Conservation (phyloP, 257 asterid genomes). For the Anisodus acutangulus region DNA sequence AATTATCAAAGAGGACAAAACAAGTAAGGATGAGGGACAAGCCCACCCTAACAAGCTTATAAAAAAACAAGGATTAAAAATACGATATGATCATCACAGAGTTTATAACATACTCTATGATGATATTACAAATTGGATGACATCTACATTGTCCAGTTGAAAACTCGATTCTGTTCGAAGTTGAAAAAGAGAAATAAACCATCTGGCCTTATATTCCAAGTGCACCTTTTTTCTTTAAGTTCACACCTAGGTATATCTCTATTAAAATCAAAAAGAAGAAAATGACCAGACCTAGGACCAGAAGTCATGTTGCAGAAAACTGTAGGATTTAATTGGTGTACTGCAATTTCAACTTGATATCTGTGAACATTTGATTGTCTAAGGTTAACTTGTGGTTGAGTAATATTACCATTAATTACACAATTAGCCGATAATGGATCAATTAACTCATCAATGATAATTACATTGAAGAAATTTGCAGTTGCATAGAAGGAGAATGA, state of each 20-base stretch:
- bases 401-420: neutral
- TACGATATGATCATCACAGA: neutral
- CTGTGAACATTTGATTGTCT: neutral
- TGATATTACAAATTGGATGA: neutral
- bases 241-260: constrained; percentile 15
- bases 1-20: too few relatives aligned
- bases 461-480: neutral
- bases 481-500: neutral
- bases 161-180: neutral
- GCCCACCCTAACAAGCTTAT: too few relatives aligned
- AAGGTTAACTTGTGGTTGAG: neutral
- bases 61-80: neutral
- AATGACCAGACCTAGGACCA: neutral
- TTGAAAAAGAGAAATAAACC: neutral
- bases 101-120: neutral
- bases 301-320: neutral
- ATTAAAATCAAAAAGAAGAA: neutral
- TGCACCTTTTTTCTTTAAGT: neutral
- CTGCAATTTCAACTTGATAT: neutral
- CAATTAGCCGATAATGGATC: neutral
- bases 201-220: constrained; percentile 15
- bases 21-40: too few relatives aligned
- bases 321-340: neutral
- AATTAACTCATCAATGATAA: neutral
- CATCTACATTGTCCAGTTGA: neutral